Base-by-base conservation (phyloP, 176 grass and related monocot genomes). In the Rhynchospora tenuis region DNA sequence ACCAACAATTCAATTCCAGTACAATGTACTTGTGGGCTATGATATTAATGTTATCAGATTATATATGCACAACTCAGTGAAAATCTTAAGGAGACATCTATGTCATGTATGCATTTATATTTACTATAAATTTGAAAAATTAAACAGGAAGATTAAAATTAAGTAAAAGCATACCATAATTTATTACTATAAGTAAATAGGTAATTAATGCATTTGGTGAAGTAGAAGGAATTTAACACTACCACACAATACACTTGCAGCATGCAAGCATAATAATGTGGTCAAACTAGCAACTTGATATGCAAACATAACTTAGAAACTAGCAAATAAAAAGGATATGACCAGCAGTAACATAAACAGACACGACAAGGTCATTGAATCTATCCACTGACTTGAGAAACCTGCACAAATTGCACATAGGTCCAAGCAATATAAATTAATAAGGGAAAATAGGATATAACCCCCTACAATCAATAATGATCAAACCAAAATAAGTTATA, bases 291-390 rank as follows among this genome's bases (percentile, higher is more conserved):
- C 59, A 23, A 61, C n/a, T 14, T 64, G 1, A 29, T 64, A 64
- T 64, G 9, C 16, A 70, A 44, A 7, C 33, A 45, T 44, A 44
- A n/a, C 33, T 71, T 43, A 44, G 52, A 75, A 66, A n/a, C 11
- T 73, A n/a, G 19, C 29, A 79, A 70, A 38, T 38, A 38, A 2
- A 78, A 86, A 97, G 91, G 91, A 97, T 97, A 97, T 94, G 92
- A 92, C 92, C 92, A 0, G 94, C 92, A 72, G 94, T 97, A 78
- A 94, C 91, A 90, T 94, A 94, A 84, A 97, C 90, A 84, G 91
- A 97, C 55, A 92, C 94, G 26, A 90, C 88, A 67, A 97, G 94
- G 73, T 97, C 92, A 82, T 92, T 94, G 72, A 97, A 97, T 84
- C 90, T 94, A 73, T 97, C 91, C 81, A 97, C 94, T 23, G 90